Evolutionary conservation across 371 early-diverging fungal genomes (phyloP).

Genomic region (Mucor irregularis): DNA sequence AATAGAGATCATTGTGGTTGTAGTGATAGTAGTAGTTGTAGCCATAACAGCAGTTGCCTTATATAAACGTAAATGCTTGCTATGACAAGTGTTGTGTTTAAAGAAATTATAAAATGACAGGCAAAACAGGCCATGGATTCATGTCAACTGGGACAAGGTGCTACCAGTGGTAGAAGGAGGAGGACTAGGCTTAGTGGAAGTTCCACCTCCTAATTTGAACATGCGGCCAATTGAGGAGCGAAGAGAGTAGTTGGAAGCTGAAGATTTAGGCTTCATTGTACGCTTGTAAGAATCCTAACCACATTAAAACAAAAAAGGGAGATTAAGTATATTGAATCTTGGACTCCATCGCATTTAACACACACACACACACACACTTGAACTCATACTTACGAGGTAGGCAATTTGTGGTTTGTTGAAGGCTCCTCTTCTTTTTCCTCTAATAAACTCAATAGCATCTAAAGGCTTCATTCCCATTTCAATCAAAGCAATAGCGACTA

Average conservation of each 20-base stretch:
- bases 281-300: conserved; percentile 46
- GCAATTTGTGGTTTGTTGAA: conserved; percentile 83
- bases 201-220: conserved; percentile 40
- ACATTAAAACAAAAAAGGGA: neutral
- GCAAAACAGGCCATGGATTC: conserved; percentile 13
- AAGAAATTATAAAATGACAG: too few species aligned
- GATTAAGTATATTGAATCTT: neutral
- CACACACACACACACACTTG: neutral
- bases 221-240: conserved; percentile 40
- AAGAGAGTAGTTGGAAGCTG: conserved; percentile 33
- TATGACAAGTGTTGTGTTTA: too few species aligned
- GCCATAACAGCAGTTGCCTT: neutral
- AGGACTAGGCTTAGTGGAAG: conserved; percentile 4
- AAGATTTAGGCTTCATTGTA: conserved; percentile 38
- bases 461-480: conserved; percentile 83
- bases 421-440: conserved; percentile 80
- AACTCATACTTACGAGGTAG: conserved; percentile 36
- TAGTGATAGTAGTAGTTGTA: neutral
- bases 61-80: too few species aligned
- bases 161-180: conserved; percentile 7
- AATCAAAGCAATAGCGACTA: conserved; percentile 81
- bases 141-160: conserved; percentile 21
- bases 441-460: conserved; percentile 79
- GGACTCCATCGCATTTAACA: neutral
- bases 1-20: too few species aligned